Conservation (phyloP, 345 rosid species). For the Atalantia buxifolia region DNA sequence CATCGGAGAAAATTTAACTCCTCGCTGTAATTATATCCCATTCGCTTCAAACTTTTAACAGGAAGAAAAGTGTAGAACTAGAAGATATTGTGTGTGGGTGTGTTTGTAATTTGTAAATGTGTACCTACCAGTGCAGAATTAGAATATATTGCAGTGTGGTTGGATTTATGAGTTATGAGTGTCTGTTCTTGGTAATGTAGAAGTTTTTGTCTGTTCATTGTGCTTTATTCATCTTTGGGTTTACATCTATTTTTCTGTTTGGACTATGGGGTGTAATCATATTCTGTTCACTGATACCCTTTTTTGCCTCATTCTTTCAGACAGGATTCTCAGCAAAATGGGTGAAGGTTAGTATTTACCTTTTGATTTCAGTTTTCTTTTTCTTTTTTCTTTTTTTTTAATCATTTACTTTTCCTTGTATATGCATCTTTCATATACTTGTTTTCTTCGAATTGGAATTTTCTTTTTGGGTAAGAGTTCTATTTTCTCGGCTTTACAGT, state of each 20-base stretch:
- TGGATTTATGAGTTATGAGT: neutral
- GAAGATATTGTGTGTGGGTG: no score
- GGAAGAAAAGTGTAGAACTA: no score
- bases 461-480: neutral
- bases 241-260: neutral
- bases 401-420: neutral
- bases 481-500: neutral
- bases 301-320: slow-evolving; percentile 41
- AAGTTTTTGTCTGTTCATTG: neutral
- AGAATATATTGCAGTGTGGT: neutral
- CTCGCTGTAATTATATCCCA: slow-evolving; percentile 48
- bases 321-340: slow-evolving; percentile 76
- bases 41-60: neutral
- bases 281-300: slow-evolving; percentile 4
- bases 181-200: neutral
- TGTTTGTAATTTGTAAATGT: neutral
- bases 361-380: neutral
- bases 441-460: neutral
- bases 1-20: slow-evolving; percentile 62
- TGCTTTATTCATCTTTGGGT: neutral
- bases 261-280: neutral
- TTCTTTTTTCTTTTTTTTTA: neutral
- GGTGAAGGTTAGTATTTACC: slow-evolving; percentile 63
- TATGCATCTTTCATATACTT: neutral
- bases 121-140: neutral